Evolutionary conservation across 805 yeast genomes (phyloP).

Genomic region (Ogataea haglerorum): DNA sequence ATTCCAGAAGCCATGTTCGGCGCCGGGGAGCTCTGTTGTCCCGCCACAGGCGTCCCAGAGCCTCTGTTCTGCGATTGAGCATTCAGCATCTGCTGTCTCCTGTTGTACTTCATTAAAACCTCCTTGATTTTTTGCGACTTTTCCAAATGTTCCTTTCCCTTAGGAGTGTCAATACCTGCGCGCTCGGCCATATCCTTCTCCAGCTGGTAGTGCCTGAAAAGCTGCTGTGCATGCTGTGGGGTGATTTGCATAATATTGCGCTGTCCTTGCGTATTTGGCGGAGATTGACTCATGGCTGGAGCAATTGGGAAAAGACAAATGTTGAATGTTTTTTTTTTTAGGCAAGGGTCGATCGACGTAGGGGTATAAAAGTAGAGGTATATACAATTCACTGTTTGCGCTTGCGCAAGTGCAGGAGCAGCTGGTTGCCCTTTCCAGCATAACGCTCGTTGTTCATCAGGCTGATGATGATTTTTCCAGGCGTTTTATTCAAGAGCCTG

Average conservation of each 20-base stretch:
- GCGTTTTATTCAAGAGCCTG: slow-evolving; percentile 23
- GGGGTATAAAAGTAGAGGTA: neutral
- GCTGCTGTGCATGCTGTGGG: slow-evolving; percentile 53
- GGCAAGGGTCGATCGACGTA: slow-evolving; percentile 1
- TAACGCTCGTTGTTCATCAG: slow-evolving; percentile 13
- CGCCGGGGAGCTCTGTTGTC: slow-evolving; percentile 11
- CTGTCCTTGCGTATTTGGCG: slow-evolving; percentile 21
- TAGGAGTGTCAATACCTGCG: slow-evolving; percentile 56
- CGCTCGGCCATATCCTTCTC: slow-evolving; percentile 62
- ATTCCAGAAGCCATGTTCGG: slow-evolving; percentile 8
- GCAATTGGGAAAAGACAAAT: slow-evolving; percentile 31
- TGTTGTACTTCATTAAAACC: slow-evolving; percentile 45
- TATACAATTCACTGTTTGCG: slow-evolving; percentile 1
- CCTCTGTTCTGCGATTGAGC: slow-evolving; percentile 31
- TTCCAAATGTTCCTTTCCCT: slow-evolving; percentile 58
- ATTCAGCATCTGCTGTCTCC: slow-evolving; percentile 27
- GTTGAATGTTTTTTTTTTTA: slow-evolving; percentile 9
- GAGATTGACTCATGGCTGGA: slow-evolving; percentile 36
- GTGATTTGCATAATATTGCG: slow-evolving; percentile 32
- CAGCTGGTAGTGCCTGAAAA: slow-evolving; percentile 55
- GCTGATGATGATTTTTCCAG: slow-evolving; percentile 28
- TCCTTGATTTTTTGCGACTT: slow-evolving; percentile 64
- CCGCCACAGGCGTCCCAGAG: slow-evolving; percentile 15
- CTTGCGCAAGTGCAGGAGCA: slow-evolving; percentile 18
- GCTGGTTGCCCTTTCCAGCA: slow-evolving; percentile 15